These are phyloP conservation scores for Graphiopsis chlorocephala DNA, from an alignment of 2,329 filamentous ascomycete species.

Conservation along the genomic window DNA sequence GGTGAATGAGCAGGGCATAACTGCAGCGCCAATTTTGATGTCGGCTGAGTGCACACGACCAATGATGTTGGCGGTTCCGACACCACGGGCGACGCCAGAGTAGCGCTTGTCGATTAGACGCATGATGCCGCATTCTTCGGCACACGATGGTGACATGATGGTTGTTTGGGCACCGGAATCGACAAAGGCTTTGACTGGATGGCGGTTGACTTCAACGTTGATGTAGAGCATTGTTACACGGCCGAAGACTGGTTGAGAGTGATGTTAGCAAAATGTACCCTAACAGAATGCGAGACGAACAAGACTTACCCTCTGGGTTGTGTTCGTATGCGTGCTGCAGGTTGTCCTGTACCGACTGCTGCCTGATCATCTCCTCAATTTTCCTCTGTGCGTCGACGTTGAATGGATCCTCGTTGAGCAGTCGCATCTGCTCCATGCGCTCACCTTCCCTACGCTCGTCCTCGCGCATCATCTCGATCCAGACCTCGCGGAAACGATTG, in stretches of 20 bases:
- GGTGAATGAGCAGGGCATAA: constrained; percentile 91
- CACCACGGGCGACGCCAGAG: constrained; percentile 85
- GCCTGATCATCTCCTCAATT: constrained; percentile 96
- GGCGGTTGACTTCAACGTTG: constrained; percentile 88
- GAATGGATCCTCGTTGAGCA: constrained; percentile 90
- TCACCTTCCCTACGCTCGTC: constrained; percentile 71
- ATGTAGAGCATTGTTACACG: constrained; percentile 96
- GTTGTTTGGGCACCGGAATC: constrained; percentile 97
- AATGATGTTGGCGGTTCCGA: constrained; percentile 90
- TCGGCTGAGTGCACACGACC: constrained; percentile 93
- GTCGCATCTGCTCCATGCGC: constrained; percentile 76
- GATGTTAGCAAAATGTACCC: not conserved
- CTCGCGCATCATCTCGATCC: constrained; percentile 64
- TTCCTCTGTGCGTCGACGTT: constrained; percentile 85
- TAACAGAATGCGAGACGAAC: not conserved
- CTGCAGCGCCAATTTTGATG: constrained; percentile 85
- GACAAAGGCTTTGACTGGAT: constrained; percentile 91
- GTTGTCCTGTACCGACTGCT: constrained; percentile 92
- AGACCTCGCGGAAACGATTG: constrained; percentile 70
- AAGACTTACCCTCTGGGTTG: constrained; percentile 79
- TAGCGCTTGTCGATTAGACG: constrained; percentile 90
- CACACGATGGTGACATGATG: constrained; percentile 95
- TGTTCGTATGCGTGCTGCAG: constrained; percentile 95
- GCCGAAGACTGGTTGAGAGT: constrained; percentile 68
- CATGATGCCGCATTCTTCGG: constrained; percentile 92